A percentile compares a stretch with the other conserved stretches of the same genome.
Conservation (phyloP, 441 rosid genomes). For the Aquilaria agallochum region DNA sequence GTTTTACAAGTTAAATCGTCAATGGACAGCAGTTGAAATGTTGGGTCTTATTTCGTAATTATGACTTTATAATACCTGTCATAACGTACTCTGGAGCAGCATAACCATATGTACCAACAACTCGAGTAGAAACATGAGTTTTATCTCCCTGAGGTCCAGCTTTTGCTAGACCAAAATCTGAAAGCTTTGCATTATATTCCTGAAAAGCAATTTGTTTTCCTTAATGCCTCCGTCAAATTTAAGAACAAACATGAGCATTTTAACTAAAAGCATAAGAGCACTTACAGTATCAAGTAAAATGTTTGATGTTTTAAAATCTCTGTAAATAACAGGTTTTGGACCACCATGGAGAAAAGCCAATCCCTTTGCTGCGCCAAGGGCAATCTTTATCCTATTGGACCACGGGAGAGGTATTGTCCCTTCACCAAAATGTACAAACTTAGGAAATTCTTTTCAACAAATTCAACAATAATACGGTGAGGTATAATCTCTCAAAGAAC, state of each 20-base stretch:
- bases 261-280: not conserved
- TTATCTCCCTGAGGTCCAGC: slow-evolving; percentile 49
- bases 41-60: not conserved
- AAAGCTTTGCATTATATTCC: slow-evolving; percentile 52
- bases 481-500: too few species aligned
- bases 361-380: slow-evolving; percentile 51
- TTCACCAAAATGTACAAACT: slow-evolving; percentile 15
- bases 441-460: not conserved
- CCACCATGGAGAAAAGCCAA: slow-evolving; percentile 55
- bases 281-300: slow-evolving; percentile 49
- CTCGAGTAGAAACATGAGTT: slow-evolving; percentile 52
- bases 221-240: slow-evolving; percentile 7
- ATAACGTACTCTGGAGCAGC: slow-evolving; percentile 55
- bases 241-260: slow-evolving; percentile 1
- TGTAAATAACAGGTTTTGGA: slow-evolving; percentile 44
- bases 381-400: slow-evolving; percentile 44
- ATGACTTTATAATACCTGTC: slow-evolving; percentile 30
- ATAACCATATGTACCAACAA: slow-evolving; percentile 53
- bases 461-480: not conserved
- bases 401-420: slow-evolving; percentile 62
- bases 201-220: slow-evolving; percentile 14
- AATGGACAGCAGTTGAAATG: not conserved
- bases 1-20: not conserved
- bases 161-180: slow-evolving; percentile 55
- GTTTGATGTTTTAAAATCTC: slow-evolving; percentile 56